Percentiles rank a stretch among this genome's conserved stretches.
Conservation (phyloP, 1,284 basidiomycete genomes). For the Apiotrichum brassicae region DNA sequence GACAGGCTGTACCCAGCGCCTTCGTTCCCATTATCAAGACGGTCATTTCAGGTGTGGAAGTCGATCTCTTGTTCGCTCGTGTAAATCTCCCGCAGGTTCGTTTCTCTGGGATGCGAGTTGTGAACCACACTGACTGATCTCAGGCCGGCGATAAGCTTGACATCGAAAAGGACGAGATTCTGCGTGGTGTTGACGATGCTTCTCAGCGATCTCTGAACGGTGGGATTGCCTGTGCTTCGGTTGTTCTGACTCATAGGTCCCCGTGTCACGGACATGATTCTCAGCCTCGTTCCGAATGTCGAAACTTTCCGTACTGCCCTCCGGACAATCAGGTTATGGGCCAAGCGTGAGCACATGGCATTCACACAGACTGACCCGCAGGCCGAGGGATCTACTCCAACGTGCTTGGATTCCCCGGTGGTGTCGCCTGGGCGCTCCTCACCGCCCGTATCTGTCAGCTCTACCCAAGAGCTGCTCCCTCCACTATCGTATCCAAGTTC, state of each 20-base stretch:
- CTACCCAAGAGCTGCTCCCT: slow-evolving; percentile 90
- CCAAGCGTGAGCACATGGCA: slow-evolving; percentile 61
- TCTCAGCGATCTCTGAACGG: slow-evolving; percentile 93
- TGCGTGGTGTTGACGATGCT: slow-evolving; percentile 89
- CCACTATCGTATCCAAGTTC: slow-evolving; percentile 92
- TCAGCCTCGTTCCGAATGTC: slow-evolving; percentile 91
- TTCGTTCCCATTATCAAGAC: slow-evolving; percentile 92
- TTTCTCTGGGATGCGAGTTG: neutral
- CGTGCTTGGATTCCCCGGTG: slow-evolving; percentile 94
- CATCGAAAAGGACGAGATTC: slow-evolving; percentile 81
- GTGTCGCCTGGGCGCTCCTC: slow-evolving; percentile 97
- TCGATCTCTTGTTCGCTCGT: slow-evolving; percentile 86
- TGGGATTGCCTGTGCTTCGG: slow-evolving; percentile 38
- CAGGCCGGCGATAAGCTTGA: slow-evolving; percentile 83
- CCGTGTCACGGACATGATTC: slow-evolving; percentile 91
- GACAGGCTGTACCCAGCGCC: slow-evolving; percentile 85
- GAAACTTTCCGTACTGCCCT: slow-evolving; percentile 89
- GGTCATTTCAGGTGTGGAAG: slow-evolving; percentile 84
- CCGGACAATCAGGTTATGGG: slow-evolving; percentile 97
- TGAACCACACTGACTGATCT: no score
- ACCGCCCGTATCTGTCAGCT: slow-evolving; percentile 98
- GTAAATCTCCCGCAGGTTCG: slow-evolving; percentile 44
- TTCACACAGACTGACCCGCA: slow-evolving; percentile 37
- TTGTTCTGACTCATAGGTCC: slow-evolving; percentile 58
- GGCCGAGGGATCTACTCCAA: slow-evolving; percentile 96